phyloP scores from a whole-genome alignment of 495 filamentous ascomycete species.

The Penicillium ucsense region DNA sequence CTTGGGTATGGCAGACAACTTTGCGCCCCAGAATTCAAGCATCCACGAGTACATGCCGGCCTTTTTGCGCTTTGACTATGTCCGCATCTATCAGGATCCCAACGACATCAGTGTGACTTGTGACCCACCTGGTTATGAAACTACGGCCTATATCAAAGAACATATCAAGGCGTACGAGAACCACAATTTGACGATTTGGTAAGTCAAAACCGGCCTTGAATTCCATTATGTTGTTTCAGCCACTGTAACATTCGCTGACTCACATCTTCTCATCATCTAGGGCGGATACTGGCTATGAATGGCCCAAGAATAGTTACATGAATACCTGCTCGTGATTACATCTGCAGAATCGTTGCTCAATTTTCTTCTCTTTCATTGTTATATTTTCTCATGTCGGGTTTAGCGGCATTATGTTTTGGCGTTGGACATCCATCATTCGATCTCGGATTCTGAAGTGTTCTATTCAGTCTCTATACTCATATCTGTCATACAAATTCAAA shows the following conservation, averaged over 20 bases:
- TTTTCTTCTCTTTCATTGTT: background rate
- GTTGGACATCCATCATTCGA: slow-evolving; percentile 14
- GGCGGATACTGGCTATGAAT: slow-evolving; percentile 31
- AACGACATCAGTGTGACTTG: slow-evolving; percentile 53
- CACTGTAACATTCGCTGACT: no score
- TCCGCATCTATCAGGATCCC: slow-evolving; percentile 65
- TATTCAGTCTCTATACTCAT: background rate
- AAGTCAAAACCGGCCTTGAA: slow-evolving; percentile 5
- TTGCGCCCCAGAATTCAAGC: slow-evolving; percentile 49
- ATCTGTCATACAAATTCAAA: no score
- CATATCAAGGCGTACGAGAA: slow-evolving; percentile 57
- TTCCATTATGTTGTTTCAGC: background rate
- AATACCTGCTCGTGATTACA: slow-evolving; percentile 22
- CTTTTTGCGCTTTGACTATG: slow-evolving; percentile 62
- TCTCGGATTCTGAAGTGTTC: background rate
- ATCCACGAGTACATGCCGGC: slow-evolving; percentile 52
- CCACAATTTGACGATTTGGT: slow-evolving; percentile 50
- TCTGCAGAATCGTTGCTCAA: background rate
- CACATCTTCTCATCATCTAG: slow-evolving; percentile 2
- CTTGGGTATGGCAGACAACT: slow-evolving; percentile 63
- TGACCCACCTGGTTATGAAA: slow-evolving; percentile 61
- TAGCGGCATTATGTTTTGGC: slow-evolving; percentile 29
- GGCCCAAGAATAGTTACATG: slow-evolving; percentile 42
- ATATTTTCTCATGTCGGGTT: slow-evolving; percentile 14
- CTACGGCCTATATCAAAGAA: slow-evolving; percentile 58